A percentile compares a stretch with the other conserved stretches of the same genome.
Conservation (phyloP, 78 protist species). For the Planoprotostelium fungivorum region DNA sequence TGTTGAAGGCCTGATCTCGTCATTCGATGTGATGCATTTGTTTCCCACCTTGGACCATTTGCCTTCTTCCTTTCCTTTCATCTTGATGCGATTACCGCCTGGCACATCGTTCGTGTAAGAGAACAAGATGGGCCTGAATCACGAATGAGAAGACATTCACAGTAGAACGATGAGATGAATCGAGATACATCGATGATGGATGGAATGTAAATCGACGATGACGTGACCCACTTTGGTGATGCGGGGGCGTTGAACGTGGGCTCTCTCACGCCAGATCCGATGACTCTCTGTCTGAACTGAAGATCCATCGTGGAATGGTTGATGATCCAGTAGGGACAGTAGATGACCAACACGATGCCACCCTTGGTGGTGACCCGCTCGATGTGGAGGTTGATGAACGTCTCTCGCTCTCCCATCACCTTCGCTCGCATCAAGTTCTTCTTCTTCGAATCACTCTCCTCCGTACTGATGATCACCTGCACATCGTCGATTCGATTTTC, state of each 20-base stretch:
- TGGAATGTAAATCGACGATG: no score
- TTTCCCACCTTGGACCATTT: neutral
- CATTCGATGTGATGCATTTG: no score
- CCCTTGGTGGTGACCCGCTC: no score
- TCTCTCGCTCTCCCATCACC: no score
- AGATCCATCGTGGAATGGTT: neutral
- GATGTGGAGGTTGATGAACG: no score
- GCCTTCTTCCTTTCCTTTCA: neutral
- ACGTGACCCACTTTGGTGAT: neutral
- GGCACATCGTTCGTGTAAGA: neutral
- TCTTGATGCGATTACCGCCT: neutral
- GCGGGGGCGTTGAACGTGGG: neutral
- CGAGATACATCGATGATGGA: no score
- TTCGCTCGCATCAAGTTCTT: no score
- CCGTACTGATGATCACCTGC: no score
- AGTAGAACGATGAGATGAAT: no score
- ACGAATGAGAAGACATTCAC: no score
- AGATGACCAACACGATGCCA: neutral
- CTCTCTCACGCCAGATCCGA: neutral
- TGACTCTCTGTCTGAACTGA: neutral
- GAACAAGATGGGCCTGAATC: neutral
- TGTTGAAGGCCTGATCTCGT: neutral
- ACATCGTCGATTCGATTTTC: no score
- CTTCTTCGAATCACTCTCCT: no score
- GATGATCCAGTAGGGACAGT: neutral